phyloP scores from a whole-genome alignment of 257 asterid genomes.

The Gentiana macrophylla region DNA sequence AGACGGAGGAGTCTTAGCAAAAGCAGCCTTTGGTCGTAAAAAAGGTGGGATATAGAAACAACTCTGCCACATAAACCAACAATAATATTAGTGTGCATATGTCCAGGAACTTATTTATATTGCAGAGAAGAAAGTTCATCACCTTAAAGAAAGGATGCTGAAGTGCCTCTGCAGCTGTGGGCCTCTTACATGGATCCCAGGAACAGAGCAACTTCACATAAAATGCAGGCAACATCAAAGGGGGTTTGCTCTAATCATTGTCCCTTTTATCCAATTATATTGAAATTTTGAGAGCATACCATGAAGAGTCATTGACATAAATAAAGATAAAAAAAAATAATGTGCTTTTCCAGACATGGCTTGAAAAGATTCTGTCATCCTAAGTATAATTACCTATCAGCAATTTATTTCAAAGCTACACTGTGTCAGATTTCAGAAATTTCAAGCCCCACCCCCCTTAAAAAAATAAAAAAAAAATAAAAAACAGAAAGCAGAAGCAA shows the following conservation, averaged over 20 bases:
- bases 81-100: too few species aligned
- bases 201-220: conserved; percentile 3
- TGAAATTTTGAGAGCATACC: background rate
- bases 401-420: too few species aligned
- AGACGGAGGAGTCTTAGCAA: conserved; percentile 23
- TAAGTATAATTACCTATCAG: too few species aligned
- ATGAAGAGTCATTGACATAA: background rate
- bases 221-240: background rate
- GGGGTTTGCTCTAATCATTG: too few species aligned
- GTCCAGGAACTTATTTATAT: background rate
- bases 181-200: conserved; percentile 3
- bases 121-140: background rate
- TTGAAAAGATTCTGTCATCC: background rate
- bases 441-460: too few species aligned
- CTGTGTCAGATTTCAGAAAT: too few species aligned
- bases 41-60: background rate
- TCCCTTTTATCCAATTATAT: too few species aligned
- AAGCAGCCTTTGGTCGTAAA: background rate
- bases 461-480: too few species aligned
- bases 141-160: conserved; percentile 1
- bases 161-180: background rate
- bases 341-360: too few species aligned
- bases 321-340: background rate
- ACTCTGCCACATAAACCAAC: background rate
- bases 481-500: too few species aligned